Evolutionary conservation across 495 filamentous ascomycete genomes (phyloP).

Genomic region (Hyphodiscus hymeniophilus): DNA sequence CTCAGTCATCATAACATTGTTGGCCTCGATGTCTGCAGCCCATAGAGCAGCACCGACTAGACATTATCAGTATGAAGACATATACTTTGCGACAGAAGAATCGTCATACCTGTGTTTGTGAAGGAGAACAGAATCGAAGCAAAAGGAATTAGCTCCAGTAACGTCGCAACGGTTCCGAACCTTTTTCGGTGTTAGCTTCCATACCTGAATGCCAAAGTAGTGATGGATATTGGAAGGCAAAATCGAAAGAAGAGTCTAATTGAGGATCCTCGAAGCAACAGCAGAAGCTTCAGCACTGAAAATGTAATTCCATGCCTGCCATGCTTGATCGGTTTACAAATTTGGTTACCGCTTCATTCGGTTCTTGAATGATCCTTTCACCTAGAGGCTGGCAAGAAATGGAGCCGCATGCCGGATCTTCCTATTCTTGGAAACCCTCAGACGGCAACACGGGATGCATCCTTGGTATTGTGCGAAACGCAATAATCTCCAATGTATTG

Average conservation of each 20-base stretch:
- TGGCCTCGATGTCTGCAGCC: conserved; percentile 83
- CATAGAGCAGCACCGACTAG: conserved; percentile 80
- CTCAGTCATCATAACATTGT: conserved; percentile 35
- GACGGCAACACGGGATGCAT: too few relatives aligned
- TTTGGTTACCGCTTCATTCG: too few relatives aligned
- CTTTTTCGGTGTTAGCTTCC: conserved; percentile 34
- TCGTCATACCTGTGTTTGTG: conserved; percentile 62
- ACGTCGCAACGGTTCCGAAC: conserved; percentile 66
- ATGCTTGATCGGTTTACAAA: neutral
- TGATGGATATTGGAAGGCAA: conserved; percentile 4
- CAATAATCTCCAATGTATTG: too few relatives aligned
- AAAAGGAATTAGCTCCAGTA: conserved; percentile 80
- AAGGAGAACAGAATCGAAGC: conserved; percentile 79
- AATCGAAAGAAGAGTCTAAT: neutral
- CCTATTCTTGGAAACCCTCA: too few relatives aligned
- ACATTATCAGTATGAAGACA: neutral
- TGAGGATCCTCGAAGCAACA: neutral
- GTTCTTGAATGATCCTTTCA: too few relatives aligned
- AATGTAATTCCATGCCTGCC: neutral
- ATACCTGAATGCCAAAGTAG: neutral
- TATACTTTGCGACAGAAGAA: neutral
- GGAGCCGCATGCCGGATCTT: too few relatives aligned
- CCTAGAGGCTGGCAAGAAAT: too few relatives aligned
- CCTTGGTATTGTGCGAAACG: too few relatives aligned
- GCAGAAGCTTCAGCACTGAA: neutral